phyloP scores from a whole-genome alignment of 2,329 filamentous ascomycete species.

The Aspergillus flavus region DNA sequence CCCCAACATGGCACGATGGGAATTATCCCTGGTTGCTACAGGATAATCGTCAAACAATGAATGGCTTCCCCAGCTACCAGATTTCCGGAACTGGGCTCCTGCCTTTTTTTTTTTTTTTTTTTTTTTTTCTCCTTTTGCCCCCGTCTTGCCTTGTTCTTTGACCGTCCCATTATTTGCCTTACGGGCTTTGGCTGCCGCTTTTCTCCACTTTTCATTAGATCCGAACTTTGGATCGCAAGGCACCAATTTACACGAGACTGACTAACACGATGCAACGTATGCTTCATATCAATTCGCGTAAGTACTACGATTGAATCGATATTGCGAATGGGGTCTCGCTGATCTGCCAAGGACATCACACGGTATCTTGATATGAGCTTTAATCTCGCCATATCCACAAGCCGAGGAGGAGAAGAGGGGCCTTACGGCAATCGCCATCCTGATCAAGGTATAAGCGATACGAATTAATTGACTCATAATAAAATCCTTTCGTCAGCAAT shows the following conservation, averaged over 20 bases:
- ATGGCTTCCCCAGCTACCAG: background rate
- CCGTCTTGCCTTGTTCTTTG: background rate
- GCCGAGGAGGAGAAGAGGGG: background rate
- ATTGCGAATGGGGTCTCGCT: background rate
- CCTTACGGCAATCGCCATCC: background rate
- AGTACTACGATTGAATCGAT: background rate
- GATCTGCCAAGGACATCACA: background rate
- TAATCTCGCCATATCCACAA: background rate
- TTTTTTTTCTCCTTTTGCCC: background rate
- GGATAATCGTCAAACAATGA: background rate
- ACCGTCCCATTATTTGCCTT: constrained; percentile 6
- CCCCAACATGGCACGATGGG: background rate
- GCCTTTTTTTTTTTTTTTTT: background rate
- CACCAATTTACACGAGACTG: constrained; percentile 21
- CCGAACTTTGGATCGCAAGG: constrained; percentile 6
- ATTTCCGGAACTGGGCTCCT: background rate
- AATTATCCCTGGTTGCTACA: background rate
- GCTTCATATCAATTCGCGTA: constrained; percentile 2
- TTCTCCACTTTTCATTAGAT: constrained; percentile 18
- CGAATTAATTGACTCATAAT: constrained; percentile 3
- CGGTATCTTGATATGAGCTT: background rate
- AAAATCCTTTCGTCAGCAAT: background rate
- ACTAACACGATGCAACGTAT: constrained; percentile 4
- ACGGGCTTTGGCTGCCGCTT: constrained; percentile 9
- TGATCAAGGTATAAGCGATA: background rate